Percentiles rank a stretch among this genome's conserved stretches.
These are phyloP conservation scores for Colletotrichum sp. DNA, from an alignment of 2,329 filamentous ascomycete genomes.

Conservation along the genomic window DNA sequence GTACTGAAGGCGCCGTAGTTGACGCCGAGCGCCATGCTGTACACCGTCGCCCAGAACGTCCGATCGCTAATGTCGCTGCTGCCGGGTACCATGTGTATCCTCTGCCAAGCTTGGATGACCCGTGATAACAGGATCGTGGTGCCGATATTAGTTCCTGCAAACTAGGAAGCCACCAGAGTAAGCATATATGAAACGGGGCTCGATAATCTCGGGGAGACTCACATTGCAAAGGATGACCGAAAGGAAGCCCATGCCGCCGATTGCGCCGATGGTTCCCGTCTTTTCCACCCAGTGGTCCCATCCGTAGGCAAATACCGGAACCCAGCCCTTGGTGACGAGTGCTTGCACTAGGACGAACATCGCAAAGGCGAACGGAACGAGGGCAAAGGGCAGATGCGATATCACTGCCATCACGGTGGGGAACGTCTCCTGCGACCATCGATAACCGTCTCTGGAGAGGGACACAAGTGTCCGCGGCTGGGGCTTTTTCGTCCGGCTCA, in stretches of 20 bases:
- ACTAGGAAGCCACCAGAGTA: slow-evolving; percentile 47
- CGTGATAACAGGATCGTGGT: slow-evolving; percentile 76
- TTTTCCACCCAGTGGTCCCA: slow-evolving; percentile 76
- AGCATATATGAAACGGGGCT: background rate
- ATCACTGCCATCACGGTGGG: slow-evolving; percentile 71
- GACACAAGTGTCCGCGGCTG: slow-evolving; percentile 57
- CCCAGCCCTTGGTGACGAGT: slow-evolving; percentile 76
- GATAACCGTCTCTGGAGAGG: slow-evolving; percentile 45
- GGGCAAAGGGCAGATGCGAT: slow-evolving; percentile 68
- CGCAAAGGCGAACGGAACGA: slow-evolving; percentile 73
- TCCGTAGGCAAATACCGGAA: slow-evolving; percentile 73
- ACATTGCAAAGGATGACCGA: slow-evolving; percentile 76
- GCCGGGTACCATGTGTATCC: slow-evolving; percentile 56
- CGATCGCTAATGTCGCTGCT: slow-evolving; percentile 60
- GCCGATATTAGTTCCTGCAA: slow-evolving; percentile 79
- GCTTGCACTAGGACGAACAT: slow-evolving; percentile 81
- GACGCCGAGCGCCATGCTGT: slow-evolving; percentile 76
- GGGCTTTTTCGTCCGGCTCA: background rate
- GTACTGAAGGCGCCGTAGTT: slow-evolving; percentile 79
- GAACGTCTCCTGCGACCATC: slow-evolving; percentile 73
- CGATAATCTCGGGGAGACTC: slow-evolving; percentile 33
- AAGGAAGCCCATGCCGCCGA: slow-evolving; percentile 77
- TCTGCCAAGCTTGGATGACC: slow-evolving; percentile 71
- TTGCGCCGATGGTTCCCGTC: slow-evolving; percentile 71
- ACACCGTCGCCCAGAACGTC: slow-evolving; percentile 76